Evolutionary conservation across 73 alveolate species (phyloP).

Genomic region (Durusdinium trenchii): DNA sequence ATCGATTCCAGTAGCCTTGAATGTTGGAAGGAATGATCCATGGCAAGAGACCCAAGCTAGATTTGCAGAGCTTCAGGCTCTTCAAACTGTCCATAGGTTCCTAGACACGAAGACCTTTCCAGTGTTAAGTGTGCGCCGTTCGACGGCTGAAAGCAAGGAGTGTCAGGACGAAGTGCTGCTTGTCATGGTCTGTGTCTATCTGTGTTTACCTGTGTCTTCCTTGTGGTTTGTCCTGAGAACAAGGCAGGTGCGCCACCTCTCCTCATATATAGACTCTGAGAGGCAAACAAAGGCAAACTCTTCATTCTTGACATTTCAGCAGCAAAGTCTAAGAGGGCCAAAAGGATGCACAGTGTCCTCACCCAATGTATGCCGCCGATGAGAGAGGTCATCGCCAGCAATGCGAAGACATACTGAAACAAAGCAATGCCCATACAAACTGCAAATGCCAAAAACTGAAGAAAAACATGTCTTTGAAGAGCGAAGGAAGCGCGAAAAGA

Average conservation of each 20-base stretch:
- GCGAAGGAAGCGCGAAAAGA: no score
- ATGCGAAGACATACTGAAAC: conserved; percentile 73
- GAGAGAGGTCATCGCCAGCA: conserved; percentile 71
- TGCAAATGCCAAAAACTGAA: not conserved
- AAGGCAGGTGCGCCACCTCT: conserved; percentile 30
- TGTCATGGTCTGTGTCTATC: not conserved
- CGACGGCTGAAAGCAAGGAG: no score
- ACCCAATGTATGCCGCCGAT: conserved; percentile 80
- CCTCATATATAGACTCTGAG: not conserved
- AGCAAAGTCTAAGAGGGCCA: not conserved
- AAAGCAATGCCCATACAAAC: not conserved
- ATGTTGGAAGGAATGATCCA: no score
- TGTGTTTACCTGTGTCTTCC: not conserved
- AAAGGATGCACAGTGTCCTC: not conserved
- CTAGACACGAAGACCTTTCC: no score
- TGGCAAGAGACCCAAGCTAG: no score
- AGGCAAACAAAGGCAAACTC: not conserved
- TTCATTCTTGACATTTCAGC: not conserved
- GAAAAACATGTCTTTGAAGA: no score
- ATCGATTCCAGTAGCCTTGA: conserved; percentile 64
- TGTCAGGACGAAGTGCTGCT: not conserved
- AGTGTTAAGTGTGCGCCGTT: no score
- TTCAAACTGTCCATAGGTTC: no score
- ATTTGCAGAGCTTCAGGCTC: no score
- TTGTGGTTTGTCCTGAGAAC: not conserved